Conservation (phyloP, 2,329 filamentous ascomycete genomes). For the Fonsecaea multimorphosa region DNA sequence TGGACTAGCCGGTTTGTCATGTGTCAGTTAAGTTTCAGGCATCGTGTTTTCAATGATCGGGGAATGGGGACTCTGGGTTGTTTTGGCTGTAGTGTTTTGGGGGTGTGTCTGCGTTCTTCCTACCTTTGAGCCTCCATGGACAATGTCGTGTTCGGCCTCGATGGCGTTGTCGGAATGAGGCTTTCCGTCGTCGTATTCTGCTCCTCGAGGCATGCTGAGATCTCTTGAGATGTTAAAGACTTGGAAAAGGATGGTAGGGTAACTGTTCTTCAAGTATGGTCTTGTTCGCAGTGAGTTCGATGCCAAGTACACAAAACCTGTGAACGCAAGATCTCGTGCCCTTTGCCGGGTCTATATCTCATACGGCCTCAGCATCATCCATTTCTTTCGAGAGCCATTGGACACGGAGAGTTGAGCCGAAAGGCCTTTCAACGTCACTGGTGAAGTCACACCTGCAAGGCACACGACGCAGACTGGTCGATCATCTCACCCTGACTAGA, state of each 20-base stretch:
- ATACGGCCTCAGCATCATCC: background rate
- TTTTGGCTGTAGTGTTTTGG: background rate
- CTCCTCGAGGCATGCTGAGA: slow-evolving; percentile 49
- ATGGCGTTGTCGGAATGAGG: slow-evolving; percentile 50
- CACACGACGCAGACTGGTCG: background rate
- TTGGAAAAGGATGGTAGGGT: background rate
- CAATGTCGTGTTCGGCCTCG: slow-evolving; percentile 44
- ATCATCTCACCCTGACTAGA: background rate
- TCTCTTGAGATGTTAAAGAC: background rate
- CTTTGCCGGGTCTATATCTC: background rate
- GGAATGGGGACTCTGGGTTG: background rate
- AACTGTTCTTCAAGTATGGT: background rate
- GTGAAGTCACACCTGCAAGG: slow-evolving; percentile 20
- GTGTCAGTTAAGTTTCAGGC: background rate
- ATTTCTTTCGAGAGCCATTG: background rate
- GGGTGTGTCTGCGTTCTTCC: background rate
- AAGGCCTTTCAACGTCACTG: slow-evolving; percentile 10
- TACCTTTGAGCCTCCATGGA: slow-evolving; percentile 45
- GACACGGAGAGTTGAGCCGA: background rate
- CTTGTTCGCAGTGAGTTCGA: background rate
- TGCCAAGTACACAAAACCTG: background rate
- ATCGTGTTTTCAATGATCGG: background rate
- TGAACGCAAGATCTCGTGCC: background rate
- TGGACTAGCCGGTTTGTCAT: slow-evolving; percentile 11
- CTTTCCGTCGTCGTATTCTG: slow-evolving; percentile 46